These are phyloP conservation scores for Chalciporus sphaerocephalus DNA, from an alignment of 768 basidiomycete genomes.

Conservation along the genomic window DNA sequence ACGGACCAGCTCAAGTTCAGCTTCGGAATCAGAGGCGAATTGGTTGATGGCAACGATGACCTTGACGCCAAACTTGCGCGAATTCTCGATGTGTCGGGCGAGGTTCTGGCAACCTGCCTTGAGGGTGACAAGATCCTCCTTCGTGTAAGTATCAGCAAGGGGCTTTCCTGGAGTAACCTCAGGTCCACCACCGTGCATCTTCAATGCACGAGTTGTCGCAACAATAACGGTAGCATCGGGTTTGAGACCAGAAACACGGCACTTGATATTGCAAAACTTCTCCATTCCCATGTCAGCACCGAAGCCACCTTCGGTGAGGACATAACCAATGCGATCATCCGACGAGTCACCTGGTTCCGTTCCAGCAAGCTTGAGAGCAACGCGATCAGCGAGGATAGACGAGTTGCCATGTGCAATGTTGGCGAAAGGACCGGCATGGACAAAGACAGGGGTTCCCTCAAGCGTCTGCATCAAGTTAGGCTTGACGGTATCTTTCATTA, in stretches of 20 bases:
- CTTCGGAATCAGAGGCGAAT: slow-evolving; percentile 85
- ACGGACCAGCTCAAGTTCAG: slow-evolving; percentile 83
- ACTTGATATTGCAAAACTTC: slow-evolving; percentile 99
- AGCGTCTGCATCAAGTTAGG: slow-evolving; percentile 98
- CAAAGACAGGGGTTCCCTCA: slow-evolving; percentile 98
- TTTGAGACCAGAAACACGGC: slow-evolving; percentile 84
- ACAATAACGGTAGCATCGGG: slow-evolving; percentile 96
- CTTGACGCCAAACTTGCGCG: slow-evolving; percentile 93
- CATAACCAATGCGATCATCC: slow-evolving; percentile 84
- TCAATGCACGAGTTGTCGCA: slow-evolving; percentile 93
- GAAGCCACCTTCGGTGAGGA: slow-evolving; percentile 97
- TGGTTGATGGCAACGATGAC: slow-evolving; percentile 94
- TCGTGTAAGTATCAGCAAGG: slow-evolving; percentile 88
- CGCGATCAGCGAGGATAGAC: slow-evolving; percentile 94
- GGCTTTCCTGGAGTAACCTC: slow-evolving; percentile 96
- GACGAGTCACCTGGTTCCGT: slow-evolving; percentile 85
- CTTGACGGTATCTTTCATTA: slow-evolving; percentile 99
- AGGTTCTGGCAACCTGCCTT: slow-evolving; percentile 92
- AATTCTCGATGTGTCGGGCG: slow-evolving; percentile 89
- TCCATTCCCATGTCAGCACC: slow-evolving; percentile 99
- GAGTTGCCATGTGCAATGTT: slow-evolving; percentile 99
- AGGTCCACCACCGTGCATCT: slow-evolving; percentile 99
- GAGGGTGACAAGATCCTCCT: slow-evolving; percentile 86
- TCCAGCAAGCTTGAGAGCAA: slow-evolving; percentile 95
- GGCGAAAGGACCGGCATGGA: slow-evolving; percentile 97